phyloP scores from a whole-genome alignment of 2,329 filamentous ascomycete species.

The Aspergillus luchuensis region DNA sequence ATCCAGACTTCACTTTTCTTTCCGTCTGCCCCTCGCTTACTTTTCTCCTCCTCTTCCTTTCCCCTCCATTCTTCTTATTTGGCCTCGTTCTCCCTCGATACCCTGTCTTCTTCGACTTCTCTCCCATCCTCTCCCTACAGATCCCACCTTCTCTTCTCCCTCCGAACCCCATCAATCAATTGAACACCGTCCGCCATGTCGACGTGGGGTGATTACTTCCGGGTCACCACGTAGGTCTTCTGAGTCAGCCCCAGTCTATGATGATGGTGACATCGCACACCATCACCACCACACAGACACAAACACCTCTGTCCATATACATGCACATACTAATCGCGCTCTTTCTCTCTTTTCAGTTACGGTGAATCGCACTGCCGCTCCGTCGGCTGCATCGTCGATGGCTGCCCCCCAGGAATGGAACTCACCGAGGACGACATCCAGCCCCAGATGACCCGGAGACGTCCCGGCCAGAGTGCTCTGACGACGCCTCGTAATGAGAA shows the following conservation, averaged over 20 bases:
- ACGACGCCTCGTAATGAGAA: constrained; percentile 93
- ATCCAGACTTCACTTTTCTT: constrained; percentile 8
- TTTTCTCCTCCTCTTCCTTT: constrained; percentile 3
- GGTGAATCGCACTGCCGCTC: constrained; percentile 89
- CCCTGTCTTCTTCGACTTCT: neutral
- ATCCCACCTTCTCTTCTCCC: neutral
- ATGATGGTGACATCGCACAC: neutral
- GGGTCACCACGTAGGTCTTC: constrained; percentile 72
- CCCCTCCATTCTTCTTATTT: neutral
- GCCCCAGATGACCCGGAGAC: constrained; percentile 86
- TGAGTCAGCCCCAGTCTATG: neutral
- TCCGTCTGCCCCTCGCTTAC: constrained; percentile 2
- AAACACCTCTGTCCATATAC: too few species aligned
- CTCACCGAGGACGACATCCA: constrained; percentile 88
- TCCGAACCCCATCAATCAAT: constrained; percentile 1
- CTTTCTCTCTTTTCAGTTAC: constrained; percentile 50
- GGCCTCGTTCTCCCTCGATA: neutral
- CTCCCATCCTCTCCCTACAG: neutral
- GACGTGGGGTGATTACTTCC: constrained; percentile 80
- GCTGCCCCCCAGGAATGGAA: constrained; percentile 82
- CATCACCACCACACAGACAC: neutral
- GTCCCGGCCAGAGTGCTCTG: constrained; percentile 85
- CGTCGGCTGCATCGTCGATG: constrained; percentile 93
- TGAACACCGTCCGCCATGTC: constrained; percentile 63
- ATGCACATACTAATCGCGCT: neutral